Evolutionary conservation across 768 basidiomycete species (phyloP).

Genomic region (Mrakia frigida): DNA sequence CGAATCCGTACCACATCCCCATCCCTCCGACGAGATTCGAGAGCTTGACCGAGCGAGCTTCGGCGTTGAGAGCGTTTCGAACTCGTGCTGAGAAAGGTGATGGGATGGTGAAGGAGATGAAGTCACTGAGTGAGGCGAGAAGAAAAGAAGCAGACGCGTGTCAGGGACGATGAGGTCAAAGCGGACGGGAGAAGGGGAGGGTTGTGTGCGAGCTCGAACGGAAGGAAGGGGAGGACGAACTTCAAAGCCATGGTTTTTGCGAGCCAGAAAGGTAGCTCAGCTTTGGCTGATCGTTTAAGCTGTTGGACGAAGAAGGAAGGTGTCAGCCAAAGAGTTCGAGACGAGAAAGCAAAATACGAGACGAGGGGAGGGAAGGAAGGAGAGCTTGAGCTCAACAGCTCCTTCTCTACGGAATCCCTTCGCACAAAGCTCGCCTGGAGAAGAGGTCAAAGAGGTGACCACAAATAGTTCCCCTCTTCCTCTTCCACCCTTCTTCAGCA

Average conservation of each 20-base stretch:
- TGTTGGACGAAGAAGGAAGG: conserved; percentile 40
- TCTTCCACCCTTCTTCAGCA: too few species aligned
- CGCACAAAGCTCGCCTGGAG: too few species aligned
- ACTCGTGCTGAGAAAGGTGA: conserved; percentile 69
- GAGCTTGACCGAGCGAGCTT: conserved; percentile 75
- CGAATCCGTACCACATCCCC: conserved; percentile 88
- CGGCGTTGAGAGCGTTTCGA: conserved; percentile 79
- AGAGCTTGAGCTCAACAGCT: background rate
- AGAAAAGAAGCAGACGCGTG: background rate
- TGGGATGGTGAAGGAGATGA: conserved; percentile 83
- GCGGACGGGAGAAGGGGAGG: background rate
- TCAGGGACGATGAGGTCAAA: background rate
- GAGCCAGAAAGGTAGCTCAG: conserved; percentile 85
- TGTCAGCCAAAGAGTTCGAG: background rate
- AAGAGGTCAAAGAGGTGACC: too few species aligned
- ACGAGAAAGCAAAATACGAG: background rate
- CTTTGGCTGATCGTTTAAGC: conserved; percentile 71
- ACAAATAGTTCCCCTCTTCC: background rate
- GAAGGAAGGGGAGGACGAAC: conserved; percentile 47
- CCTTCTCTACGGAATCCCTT: background rate
- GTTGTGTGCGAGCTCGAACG: background rate
- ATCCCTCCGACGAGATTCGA: conserved; percentile 78
- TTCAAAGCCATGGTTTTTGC: conserved; percentile 78
- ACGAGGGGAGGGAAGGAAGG: background rate
- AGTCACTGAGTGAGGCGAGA: conserved; percentile 55